phyloP scores from a whole-genome alignment of 2,329 filamentous ascomycete genomes.

The Arthrinium puccinioides region DNA sequence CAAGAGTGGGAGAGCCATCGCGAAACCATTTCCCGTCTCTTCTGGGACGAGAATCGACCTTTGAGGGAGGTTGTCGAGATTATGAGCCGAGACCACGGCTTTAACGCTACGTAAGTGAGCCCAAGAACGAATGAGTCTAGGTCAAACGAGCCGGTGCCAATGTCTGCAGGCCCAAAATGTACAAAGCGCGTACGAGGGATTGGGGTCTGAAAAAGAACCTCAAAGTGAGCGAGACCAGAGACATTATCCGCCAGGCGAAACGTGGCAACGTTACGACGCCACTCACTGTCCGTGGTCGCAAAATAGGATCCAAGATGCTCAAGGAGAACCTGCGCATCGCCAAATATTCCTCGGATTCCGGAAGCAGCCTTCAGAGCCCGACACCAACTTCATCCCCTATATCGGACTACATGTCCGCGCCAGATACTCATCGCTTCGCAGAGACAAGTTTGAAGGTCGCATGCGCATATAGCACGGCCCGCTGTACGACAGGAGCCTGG shows the following conservation, averaged over 20 bases:
- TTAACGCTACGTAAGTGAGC: slow-evolving; percentile 7
- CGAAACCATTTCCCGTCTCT: slow-evolving; percentile 6
- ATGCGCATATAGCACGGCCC: not conserved
- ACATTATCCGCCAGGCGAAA: slow-evolving; percentile 6
- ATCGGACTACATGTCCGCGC: not conserved
- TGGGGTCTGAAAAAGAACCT: slow-evolving; percentile 8
- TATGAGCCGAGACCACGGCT: slow-evolving; percentile 7
- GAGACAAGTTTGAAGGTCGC: not conserved
- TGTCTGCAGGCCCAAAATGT: slow-evolving; percentile 5
- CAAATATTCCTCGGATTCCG: slow-evolving; percentile 2
- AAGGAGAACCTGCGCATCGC: slow-evolving; percentile 5
- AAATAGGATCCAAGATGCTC: slow-evolving; percentile 5
- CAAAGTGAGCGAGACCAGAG: slow-evolving; percentile 6
- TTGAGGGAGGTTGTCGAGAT: slow-evolving; percentile 6
- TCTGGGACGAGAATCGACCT: slow-evolving; percentile 5
- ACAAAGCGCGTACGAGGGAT: slow-evolving; percentile 4
- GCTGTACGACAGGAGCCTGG: not conserved
- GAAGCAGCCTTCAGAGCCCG: too few relatives aligned
- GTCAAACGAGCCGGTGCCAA: not conserved
- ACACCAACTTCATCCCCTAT: not conserved
- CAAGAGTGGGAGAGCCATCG: slow-evolving; percentile 6
- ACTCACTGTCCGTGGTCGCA: slow-evolving; percentile 5
- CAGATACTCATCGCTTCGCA: not conserved
- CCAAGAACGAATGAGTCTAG: not conserved
- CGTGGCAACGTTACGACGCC: slow-evolving; percentile 2